Evolutionary conservation across 1,139 yeast species (phyloP).

Genomic region (Yamadazyma blattariae): DNA sequence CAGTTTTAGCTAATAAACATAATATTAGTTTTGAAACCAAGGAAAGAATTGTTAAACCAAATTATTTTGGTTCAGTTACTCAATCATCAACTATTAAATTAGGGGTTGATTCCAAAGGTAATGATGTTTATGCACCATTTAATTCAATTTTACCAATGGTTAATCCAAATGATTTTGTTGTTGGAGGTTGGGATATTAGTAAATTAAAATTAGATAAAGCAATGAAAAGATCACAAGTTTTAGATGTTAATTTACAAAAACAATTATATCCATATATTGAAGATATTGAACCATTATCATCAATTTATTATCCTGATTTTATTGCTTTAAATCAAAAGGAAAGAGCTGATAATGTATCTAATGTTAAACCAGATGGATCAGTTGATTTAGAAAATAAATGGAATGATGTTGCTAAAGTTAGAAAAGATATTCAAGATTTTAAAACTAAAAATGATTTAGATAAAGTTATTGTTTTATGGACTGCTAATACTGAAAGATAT

Average conservation of each 20-base stretch:
- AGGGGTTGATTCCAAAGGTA: constrained; percentile 78
- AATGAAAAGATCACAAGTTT: constrained; percentile 81
- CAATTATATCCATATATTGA: constrained; percentile 68
- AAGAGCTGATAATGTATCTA: constrained; percentile 85
- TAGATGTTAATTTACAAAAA: constrained; percentile 81
- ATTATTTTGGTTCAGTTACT: constrained; percentile 95
- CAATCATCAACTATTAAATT: constrained; percentile 89
- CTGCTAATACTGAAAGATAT: constrained; percentile 95
- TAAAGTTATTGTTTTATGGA: constrained; percentile 90
- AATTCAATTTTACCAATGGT: constrained; percentile 85
- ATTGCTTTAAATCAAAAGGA: constrained; percentile 93
- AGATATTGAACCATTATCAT: constrained; percentile 68
- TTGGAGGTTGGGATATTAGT: constrained; percentile 95
- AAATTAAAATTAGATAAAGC: constrained; percentile 70
- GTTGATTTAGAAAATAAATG: constrained; percentile 67
- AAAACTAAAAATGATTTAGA: constrained; percentile 72
- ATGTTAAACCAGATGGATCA: constrained; percentile 49
- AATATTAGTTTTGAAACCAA: constrained; percentile 77
- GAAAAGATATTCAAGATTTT: constrained; percentile 80
- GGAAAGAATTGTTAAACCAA: constrained; percentile 76
- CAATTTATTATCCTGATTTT: constrained; percentile 92
- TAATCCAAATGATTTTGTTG: constrained; percentile 84
- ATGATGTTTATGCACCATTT: constrained; percentile 92
- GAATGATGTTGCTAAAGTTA: constrained; percentile 85
- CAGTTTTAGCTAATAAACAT: constrained; percentile 82